Evolutionary conservation across 2,329 filamentous ascomycete species (phyloP), one percentile per base, ranked within the genome.

Genomic region (Aureobasidium sp.): DNA sequence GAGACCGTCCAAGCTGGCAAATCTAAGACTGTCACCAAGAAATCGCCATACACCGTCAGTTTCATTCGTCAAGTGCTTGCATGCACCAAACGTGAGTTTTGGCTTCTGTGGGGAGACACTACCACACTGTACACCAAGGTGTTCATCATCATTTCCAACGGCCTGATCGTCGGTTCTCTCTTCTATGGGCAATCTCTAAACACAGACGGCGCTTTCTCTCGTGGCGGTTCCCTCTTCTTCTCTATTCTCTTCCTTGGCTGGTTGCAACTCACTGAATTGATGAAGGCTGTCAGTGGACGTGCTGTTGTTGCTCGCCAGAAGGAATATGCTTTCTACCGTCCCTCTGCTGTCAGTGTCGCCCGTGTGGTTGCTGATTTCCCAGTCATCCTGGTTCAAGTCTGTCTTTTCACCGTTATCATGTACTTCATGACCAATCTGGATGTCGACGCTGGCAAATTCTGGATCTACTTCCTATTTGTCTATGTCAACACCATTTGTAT

Each of bases 201-300:
- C 67, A 87, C 85, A 1, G 78, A 76, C 44, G 86, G 86, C 39
- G 82, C 84, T 13, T 89, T 88, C 71, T 76, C 80, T 5, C 79
- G 85, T 66, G 84, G 85, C 7, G 86, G 86, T 70, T 78, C 82
- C 8, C 73, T 85, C 9, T 88, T 88, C 78, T 87, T 88, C 74
- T 84, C 83, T 1, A 84, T 87, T 65, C 71, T 88, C 34, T 87
- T 88, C 74, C 77, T 88, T 6, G 80, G 77, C 62, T 88, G 85
- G 86, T 79, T 94, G 5, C 89, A 92, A 64, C 76, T 95, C 52
- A 84, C 87, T 0, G 90, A 95, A 72, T 79, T 92, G 60, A 90
- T 89, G 82, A 87, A 87, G 66, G 89, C 88, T 48, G 86, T 93
- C 9, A 83, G 83, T 56, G 87, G 89, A 5, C 81, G 90, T 61